Evolutionary conservation across 2,329 filamentous ascomycete genomes (phyloP).

Genomic region (Penicillium aurantiogriseum): DNA sequence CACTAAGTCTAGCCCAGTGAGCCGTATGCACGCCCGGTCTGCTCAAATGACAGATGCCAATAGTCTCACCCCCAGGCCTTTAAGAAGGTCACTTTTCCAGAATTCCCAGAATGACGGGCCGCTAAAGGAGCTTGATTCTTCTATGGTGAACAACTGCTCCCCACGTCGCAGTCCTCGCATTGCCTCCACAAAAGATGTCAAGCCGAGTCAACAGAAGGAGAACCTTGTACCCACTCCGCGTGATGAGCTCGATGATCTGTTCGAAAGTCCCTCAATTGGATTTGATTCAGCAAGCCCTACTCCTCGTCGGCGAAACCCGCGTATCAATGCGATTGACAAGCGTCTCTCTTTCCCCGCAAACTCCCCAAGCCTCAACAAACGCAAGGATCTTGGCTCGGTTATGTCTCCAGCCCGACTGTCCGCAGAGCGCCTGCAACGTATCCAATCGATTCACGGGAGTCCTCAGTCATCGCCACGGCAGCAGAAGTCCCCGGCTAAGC

Average conservation of each 20-base stretch:
- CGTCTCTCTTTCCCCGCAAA: conserved; percentile 39
- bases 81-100: conserved; percentile 47
- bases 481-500: conserved; percentile 27
- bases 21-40: conserved; percentile 48
- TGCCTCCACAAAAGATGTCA: conserved; percentile 37
- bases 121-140: conserved; percentile 38
- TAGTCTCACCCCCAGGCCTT: conserved; percentile 56
- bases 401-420: conserved; percentile 33
- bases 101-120: conserved; percentile 37
- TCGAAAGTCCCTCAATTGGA: conserved; percentile 57
- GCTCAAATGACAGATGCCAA: conserved; percentile 45
- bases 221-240: conserved; percentile 50
- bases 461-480: conserved; percentile 19
- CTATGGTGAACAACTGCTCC: conserved; percentile 43
- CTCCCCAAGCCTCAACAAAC: conserved; percentile 33
- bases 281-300: conserved; percentile 56
- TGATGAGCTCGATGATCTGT: conserved; percentile 63
- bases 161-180: conserved; percentile 48
- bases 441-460: conserved; percentile 30
- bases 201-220: conserved; percentile 52
- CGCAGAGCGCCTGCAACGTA: conserved; percentile 35
- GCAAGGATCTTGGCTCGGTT: conserved; percentile 22
- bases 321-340: conserved; percentile 38
- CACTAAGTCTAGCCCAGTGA: conserved; percentile 61
- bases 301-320: conserved; percentile 55